Percentiles rank a stretch among this genome's conserved stretches.
Conservation (phyloP, 345 rosid species). For the Triadica sebifera region DNA sequence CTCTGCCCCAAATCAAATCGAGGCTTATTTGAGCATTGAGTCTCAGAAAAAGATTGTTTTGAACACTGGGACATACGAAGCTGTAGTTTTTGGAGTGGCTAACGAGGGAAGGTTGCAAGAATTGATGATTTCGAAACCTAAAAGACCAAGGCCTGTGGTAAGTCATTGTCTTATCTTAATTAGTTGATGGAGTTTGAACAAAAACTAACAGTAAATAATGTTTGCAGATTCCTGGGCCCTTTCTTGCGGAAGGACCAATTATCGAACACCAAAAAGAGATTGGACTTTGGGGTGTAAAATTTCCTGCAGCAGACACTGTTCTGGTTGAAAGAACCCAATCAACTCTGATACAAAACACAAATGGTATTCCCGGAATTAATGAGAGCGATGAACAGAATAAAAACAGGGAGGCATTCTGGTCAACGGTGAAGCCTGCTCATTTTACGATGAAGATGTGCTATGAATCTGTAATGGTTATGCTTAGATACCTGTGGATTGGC, state of each 20-base stretch:
- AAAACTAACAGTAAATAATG: background rate
- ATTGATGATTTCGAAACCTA: conserved; percentile 48
- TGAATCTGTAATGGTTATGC: conserved; percentile 54
- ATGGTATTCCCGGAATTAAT: conserved; percentile 64
- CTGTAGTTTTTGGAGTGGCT: conserved; percentile 76
- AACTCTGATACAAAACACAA: conserved; percentile 54
- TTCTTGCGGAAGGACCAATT: conserved; percentile 50
- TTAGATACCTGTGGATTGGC: conserved; percentile 46
- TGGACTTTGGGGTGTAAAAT: conserved; percentile 72
- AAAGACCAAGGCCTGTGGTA: conserved; percentile 67
- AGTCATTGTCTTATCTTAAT: conserved; percentile 2
- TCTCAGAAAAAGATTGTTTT: conserved; percentile 65
- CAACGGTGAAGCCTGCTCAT: conserved; percentile 61
- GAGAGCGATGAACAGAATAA: conserved; percentile 57
- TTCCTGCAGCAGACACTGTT: conserved; percentile 45
- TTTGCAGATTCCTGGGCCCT: conserved; percentile 73
- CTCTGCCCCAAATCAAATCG: conserved; percentile 56
- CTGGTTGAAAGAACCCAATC: conserved; percentile 70
- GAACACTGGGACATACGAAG: conserved; percentile 69
- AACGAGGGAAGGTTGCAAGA: conserved; percentile 49
- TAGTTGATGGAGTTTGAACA: too few species aligned
- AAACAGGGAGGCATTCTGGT: conserved; percentile 69
- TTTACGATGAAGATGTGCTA: conserved; percentile 71
- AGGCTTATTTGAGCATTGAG: conserved; percentile 73
- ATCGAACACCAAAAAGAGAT: conserved; percentile 65